These are phyloP conservation scores for Allium sativum DNA, from an alignment of 106 monocot genomes.

Conservation along the genomic window DNA sequence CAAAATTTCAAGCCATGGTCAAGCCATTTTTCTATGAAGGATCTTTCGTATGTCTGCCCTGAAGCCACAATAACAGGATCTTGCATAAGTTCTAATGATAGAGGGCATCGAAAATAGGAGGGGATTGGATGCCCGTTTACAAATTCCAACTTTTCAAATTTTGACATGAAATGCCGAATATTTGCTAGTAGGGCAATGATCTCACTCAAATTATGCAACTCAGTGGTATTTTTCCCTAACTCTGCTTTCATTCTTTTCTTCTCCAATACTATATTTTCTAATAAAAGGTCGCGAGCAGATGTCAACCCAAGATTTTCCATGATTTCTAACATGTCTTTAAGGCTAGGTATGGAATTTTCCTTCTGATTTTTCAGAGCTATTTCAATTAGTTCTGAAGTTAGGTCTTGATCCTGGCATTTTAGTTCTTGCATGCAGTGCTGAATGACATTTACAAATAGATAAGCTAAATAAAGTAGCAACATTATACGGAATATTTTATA, in stretches of 20 bases:
- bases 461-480: not conserved
- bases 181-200: constrained; percentile 35
- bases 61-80: constrained; percentile 85
- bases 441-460: constrained; percentile 6
- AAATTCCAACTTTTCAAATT: constrained; percentile 30
- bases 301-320: constrained; percentile 45
- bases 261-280: constrained; percentile 60
- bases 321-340: constrained; percentile 35
- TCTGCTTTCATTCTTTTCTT: constrained; percentile 50
- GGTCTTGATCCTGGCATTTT: constrained; percentile 29
- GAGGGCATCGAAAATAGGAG: constrained; percentile 64
- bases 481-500: not conserved
- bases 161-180: constrained; percentile 34
- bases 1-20: constrained; percentile 68
- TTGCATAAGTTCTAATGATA: constrained; percentile 64
- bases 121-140: constrained; percentile 53
- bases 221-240: constrained; percentile 31
- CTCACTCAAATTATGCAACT: constrained; percentile 23
- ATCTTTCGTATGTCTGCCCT: constrained; percentile 80
- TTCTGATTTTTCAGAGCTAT: constrained; percentile 38
- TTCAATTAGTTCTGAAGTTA: constrained; percentile 40
- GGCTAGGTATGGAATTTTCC: constrained; percentile 26
- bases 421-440: constrained; percentile 60
- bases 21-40: constrained; percentile 79
- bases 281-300: constrained; percentile 46